Conservation (phyloP, 2,329 filamentous ascomycete species). For the Sporothrix luriei region DNA sequence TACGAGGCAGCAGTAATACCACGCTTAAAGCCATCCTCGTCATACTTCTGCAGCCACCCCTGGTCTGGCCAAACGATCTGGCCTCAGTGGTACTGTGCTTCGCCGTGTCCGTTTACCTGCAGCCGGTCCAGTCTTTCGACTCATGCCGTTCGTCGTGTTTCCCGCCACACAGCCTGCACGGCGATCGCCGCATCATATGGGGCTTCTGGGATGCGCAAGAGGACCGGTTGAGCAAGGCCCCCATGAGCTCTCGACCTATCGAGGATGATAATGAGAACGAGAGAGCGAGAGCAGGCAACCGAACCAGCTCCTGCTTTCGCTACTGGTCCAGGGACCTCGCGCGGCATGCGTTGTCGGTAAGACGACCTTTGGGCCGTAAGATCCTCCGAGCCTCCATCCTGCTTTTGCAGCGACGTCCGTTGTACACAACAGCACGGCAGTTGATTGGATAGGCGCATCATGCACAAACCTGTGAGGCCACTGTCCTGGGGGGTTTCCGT, state of each 20-base stretch:
- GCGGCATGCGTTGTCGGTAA: slow-evolving; percentile 19
- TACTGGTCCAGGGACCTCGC: not conserved
- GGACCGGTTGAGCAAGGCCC: not conserved
- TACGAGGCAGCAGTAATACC: slow-evolving; percentile 4
- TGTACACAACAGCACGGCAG: not conserved
- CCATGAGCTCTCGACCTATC: not conserved
- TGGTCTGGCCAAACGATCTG: not conserved
- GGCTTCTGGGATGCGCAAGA: not conserved
- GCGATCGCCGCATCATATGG: slow-evolving; percentile 8
- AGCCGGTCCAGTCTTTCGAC: not conserved
- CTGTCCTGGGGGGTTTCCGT: not conserved
- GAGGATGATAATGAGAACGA: not conserved
- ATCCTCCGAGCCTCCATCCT: not conserved
- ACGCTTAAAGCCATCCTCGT: not conserved
- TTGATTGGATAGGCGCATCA: slow-evolving; percentile 16
- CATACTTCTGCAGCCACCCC: not conserved
- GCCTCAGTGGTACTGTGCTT: not conserved
- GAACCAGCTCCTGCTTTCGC: not conserved
- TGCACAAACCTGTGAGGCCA: slow-evolving; percentile 15
- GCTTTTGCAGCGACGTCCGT: not conserved
- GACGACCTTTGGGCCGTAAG: slow-evolving; percentile 20
- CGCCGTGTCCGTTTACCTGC: not conserved
- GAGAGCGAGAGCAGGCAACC: not conserved
- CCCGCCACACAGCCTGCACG: slow-evolving; percentile 13
- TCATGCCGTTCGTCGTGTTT: not conserved